These are phyloP conservation scores for Dendryphion nanum DNA, from an alignment of 2,329 filamentous ascomycete genomes.

Conservation along the genomic window DNA sequence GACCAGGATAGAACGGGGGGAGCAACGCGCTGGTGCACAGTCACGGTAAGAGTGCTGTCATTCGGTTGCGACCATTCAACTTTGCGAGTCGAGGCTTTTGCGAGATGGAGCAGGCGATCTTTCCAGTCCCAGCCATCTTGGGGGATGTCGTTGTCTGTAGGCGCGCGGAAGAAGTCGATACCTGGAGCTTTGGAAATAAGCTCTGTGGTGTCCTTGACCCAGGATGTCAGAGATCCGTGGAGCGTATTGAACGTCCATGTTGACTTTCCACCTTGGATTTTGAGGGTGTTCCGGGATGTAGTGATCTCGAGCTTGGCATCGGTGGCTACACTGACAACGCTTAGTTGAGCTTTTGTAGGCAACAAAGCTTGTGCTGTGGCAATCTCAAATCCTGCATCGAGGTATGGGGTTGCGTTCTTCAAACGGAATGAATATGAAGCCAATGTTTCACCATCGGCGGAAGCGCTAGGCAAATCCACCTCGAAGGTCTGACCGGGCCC, in stretches of 20 bases:
- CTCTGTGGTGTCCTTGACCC: slow-evolving; percentile 28
- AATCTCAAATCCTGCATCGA: slow-evolving; percentile 36
- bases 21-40: slow-evolving; percentile 51
- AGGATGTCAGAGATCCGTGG: slow-evolving; percentile 50
- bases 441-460: slow-evolving; percentile 12
- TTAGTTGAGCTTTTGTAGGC: not conserved
- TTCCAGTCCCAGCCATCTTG: slow-evolving; percentile 59
- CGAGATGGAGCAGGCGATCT: slow-evolving; percentile 27
- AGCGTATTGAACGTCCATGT: slow-evolving; percentile 52
- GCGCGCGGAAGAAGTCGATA: slow-evolving; percentile 61
- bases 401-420: slow-evolving; percentile 30
- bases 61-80: slow-evolving; percentile 36
- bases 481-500: slow-evolving; percentile 25
- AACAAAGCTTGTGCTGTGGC: slow-evolving; percentile 31
- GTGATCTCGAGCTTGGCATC: slow-evolving; percentile 22
- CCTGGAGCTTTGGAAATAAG: slow-evolving; percentile 33
- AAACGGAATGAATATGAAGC: slow-evolving; percentile 31
- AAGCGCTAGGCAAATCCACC: slow-evolving; percentile 20
- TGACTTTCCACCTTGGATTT: slow-evolving; percentile 21
- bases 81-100: slow-evolving; percentile 23
- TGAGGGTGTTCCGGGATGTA: slow-evolving; percentile 40
- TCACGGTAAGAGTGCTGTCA: slow-evolving; percentile 32
- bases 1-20: slow-evolving; percentile 61
- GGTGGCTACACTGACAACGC: slow-evolving; percentile 11
- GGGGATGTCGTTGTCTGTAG: slow-evolving; percentile 64